Evolutionary conservation across 345 rosid genomes (phyloP).

Genomic region (Syzygium jambos): DNA sequence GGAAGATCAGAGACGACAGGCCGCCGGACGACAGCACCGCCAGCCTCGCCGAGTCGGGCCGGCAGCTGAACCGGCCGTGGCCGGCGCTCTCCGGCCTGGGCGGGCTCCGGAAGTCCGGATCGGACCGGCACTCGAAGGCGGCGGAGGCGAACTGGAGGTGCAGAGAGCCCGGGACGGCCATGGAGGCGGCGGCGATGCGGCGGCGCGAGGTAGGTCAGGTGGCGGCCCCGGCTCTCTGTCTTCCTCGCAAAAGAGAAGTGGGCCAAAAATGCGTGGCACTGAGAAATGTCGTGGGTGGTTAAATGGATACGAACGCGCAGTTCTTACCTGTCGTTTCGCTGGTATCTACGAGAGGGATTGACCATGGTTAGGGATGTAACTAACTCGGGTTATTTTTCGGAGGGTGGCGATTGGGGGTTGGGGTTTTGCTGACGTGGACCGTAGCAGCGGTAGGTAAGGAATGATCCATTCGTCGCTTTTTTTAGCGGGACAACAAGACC

Average conservation of each 20-base stretch:
- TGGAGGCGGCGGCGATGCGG: background rate
- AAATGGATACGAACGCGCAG: background rate
- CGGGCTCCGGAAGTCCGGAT: slow-evolving; percentile 41
- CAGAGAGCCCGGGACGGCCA: slow-evolving; percentile 6
- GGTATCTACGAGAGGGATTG: background rate
- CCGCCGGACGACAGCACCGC: slow-evolving; percentile 20
- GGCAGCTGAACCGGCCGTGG: slow-evolving; percentile 12
- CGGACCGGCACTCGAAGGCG: slow-evolving; percentile 65
- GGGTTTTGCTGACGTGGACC: background rate
- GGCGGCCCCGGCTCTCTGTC: background rate
- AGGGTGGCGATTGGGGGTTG: background rate
- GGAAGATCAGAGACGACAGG: slow-evolving; percentile 59
- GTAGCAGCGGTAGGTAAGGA: background rate
- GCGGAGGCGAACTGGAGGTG: background rate
- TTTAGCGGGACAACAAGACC: background rate
- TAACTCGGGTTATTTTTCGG: background rate
- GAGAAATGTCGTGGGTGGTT: accelerated
- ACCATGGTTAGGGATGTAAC: background rate
- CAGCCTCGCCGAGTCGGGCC: slow-evolving; percentile 2
- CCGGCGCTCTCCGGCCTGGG: background rate
- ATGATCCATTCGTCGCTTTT: no score
- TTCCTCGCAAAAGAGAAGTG: background rate
- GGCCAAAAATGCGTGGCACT: background rate
- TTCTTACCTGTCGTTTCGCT: background rate
- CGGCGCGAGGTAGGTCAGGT: background rate